phyloP scores from a whole-genome alignment of 352 stramenopile species.

The Globisporangium cederbergense region DNA sequence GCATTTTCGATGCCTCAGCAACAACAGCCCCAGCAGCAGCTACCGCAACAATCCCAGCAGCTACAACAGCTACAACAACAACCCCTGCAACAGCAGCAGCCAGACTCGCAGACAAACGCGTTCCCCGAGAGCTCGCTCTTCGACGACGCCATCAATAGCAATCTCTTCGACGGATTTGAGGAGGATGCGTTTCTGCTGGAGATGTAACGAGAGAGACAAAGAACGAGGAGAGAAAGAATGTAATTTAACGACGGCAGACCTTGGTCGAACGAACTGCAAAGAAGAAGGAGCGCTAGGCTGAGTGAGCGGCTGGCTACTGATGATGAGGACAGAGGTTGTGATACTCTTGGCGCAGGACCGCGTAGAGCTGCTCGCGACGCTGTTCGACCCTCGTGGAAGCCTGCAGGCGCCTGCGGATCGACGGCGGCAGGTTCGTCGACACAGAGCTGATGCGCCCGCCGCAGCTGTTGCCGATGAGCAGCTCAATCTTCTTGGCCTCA shows the following conservation, averaged over 20 bases:
- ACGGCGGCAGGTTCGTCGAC: constrained; percentile 45
- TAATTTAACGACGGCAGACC: constrained; percentile 26
- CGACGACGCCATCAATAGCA: constrained; percentile 36
- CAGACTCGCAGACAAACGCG: constrained; percentile 16
- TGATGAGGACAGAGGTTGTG: constrained; percentile 18
- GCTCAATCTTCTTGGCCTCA: constrained; percentile 62
- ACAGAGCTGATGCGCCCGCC: constrained; percentile 43
- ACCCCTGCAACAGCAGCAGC: constrained; percentile 24
- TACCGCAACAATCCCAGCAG: constrained; percentile 19
- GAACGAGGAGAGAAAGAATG: constrained; percentile 1
- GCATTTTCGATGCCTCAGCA: not conserved
- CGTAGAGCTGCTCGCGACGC: constrained; percentile 55
- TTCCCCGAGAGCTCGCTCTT: constrained; percentile 32
- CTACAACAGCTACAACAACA: not conserved
- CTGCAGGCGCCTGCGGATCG: constrained; percentile 45
- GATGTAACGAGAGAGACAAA: constrained; percentile 47
- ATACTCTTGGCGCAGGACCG: constrained; percentile 48
- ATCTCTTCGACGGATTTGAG: constrained; percentile 74
- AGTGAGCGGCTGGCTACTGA: not conserved
- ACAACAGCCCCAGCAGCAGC: not conserved
- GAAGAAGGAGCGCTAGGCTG: not conserved
- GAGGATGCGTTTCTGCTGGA: constrained; percentile 66
- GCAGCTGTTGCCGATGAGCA: constrained; percentile 59
- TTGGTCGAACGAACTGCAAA: constrained; percentile 15
- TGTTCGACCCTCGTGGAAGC: constrained; percentile 36